phyloP scores from a whole-genome alignment of 225 moss, liverwort and hornwort species.

The Takakia lepidozioides region DNA sequence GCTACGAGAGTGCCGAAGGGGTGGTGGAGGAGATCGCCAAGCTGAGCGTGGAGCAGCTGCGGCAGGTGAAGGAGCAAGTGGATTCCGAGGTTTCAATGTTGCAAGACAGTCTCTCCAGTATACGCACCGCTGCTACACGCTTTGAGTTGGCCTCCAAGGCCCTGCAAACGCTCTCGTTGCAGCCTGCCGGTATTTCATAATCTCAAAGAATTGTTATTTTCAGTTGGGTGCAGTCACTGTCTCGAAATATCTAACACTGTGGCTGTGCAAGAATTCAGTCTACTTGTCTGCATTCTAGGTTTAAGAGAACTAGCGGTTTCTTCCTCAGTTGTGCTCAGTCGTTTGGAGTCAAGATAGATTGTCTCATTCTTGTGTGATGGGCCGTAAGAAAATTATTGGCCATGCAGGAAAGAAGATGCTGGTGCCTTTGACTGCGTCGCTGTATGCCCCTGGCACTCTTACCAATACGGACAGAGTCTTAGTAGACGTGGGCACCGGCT shows the following conservation, averaged over 20 bases:
- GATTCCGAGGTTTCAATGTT: conserved; percentile 68
- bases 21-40: conserved; percentile 79
- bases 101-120: conserved; percentile 78
- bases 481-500: conserved; percentile 98
- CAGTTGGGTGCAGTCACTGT: too few relatives aligned
- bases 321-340: too few relatives aligned
- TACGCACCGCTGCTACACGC: conserved; percentile 89
- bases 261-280: too few relatives aligned
- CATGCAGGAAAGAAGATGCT: conserved; percentile 86
- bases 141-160: conserved; percentile 91
- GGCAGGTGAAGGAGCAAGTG: conserved; percentile 88
- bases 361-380: too few relatives aligned
- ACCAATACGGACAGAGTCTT: conserved; percentile 68
- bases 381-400: too few relatives aligned
- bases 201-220: too few relatives aligned
- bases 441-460: conserved; percentile 87
- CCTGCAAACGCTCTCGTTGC: conserved; percentile 58
- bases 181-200: conserved; percentile 74
- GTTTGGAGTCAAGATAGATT: too few relatives aligned
- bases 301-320: too few relatives aligned
- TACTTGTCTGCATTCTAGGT: too few relatives aligned
- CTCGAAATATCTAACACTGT: too few relatives aligned
- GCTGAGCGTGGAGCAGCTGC: conserved; percentile 89
- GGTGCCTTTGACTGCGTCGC: conserved; percentile 91
- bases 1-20: conserved; percentile 46